A percentile compares a stretch with the other conserved stretches of the same genome.
phyloP scores from a whole-genome alignment of 345 rosid genomes.

The Brassica incana region DNA sequence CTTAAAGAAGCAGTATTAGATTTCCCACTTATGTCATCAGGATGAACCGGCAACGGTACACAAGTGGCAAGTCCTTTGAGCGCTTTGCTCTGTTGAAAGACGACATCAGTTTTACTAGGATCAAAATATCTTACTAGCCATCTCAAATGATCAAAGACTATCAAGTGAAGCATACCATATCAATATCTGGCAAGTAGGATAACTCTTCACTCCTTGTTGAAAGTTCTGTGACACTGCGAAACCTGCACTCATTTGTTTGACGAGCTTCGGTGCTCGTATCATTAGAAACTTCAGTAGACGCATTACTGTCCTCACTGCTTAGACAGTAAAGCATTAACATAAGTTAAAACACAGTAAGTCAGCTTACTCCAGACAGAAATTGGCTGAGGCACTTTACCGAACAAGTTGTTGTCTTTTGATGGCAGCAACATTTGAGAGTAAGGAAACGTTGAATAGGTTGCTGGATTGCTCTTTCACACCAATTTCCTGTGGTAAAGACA shows the following conservation, averaged over 20 bases:
- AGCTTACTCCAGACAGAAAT: constrained; percentile 4
- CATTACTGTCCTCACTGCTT: constrained; percentile 49
- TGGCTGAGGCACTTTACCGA: constrained; percentile 45
- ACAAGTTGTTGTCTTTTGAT: constrained; percentile 49
- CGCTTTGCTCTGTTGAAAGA: constrained; percentile 66
- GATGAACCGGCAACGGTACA: constrained; percentile 42
- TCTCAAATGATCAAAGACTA: constrained; percentile 13
- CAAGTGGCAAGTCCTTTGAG: constrained; percentile 75
- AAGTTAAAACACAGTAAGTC: background rate
- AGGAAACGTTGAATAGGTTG: constrained; percentile 49
- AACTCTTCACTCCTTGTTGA: constrained; percentile 60
- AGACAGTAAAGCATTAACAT: constrained; percentile 23
- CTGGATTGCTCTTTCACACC: constrained; percentile 44
- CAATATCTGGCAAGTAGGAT: constrained; percentile 51
- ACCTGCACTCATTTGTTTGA: constrained; percentile 54
- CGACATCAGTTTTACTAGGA: constrained; percentile 20
- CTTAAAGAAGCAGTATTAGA: constrained; percentile 41
- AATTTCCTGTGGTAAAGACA: constrained; percentile 51
- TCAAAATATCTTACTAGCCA: background rate
- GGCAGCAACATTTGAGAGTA: constrained; percentile 58
- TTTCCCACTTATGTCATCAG: constrained; percentile 44
- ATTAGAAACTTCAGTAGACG: constrained; percentile 47
- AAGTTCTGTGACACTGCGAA: constrained; percentile 82
- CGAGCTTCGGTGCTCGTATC: constrained; percentile 40
- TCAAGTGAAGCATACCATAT: constrained; percentile 65